phyloP scores from a whole-genome alignment of 2,329 filamentous ascomycete genomes.

The Tolypocladium tropicale region DNA sequence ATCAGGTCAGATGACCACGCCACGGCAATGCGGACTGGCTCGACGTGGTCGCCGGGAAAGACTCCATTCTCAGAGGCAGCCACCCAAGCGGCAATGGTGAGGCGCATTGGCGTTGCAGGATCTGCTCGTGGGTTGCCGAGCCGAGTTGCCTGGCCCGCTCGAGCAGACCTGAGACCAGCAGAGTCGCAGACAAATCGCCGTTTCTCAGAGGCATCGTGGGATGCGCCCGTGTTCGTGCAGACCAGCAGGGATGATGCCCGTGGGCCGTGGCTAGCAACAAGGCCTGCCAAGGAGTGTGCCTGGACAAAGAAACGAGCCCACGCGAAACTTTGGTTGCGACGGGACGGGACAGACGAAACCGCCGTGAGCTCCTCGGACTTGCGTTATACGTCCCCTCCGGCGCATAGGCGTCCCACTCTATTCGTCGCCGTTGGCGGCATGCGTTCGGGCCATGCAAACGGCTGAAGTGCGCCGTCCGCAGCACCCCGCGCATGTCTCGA shows the following conservation, averaged over 20 bases:
- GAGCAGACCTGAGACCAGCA: background rate
- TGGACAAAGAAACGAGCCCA: no score
- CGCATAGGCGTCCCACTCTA: background rate
- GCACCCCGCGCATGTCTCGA: background rate
- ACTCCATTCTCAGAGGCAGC: background rate
- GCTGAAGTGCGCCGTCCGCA: background rate
- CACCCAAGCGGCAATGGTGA: background rate
- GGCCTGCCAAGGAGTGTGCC: background rate
- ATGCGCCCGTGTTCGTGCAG: background rate
- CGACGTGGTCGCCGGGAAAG: background rate
- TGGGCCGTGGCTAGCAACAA: background rate
- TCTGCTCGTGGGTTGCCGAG: background rate
- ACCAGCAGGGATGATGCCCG: background rate
- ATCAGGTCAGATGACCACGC: slow-evolving; percentile 2
- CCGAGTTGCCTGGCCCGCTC: background rate
- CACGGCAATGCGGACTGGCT: slow-evolving; percentile 1
- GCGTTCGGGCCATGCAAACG: background rate
- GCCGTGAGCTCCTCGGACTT: background rate
- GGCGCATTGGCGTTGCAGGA: background rate
- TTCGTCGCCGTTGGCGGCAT: background rate
- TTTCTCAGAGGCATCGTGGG: background rate
- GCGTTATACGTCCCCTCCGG: background rate
- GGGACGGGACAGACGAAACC: background rate
- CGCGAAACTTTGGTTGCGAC: no score
- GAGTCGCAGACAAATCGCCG: background rate